Conservation (phyloP, 1,284 basidiomycete genomes). For the Trametes sp. region DNA sequence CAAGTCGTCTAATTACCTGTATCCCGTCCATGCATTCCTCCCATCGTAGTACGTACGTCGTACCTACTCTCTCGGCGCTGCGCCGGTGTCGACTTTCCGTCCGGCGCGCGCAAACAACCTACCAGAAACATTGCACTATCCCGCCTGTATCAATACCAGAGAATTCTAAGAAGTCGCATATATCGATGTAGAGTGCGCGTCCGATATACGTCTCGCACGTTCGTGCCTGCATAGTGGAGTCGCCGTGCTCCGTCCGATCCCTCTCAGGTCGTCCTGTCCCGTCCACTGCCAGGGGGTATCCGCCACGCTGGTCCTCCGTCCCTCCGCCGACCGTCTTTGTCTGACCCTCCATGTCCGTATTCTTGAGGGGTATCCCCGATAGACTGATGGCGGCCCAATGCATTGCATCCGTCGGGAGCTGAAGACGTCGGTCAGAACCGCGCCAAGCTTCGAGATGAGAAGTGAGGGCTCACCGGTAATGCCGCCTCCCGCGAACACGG, state of each 20-base stretch:
- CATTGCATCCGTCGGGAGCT: slow-evolving; percentile 1
- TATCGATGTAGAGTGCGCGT: slow-evolving; percentile 11
- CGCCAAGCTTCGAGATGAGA: background rate
- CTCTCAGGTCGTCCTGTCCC: no score
- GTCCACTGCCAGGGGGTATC: no score
- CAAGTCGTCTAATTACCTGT: slow-evolving; percentile 1
- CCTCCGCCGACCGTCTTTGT: background rate
- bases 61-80: background rate
- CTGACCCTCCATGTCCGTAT: background rate
- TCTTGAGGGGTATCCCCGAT: background rate
- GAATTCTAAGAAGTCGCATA: background rate
- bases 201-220: background rate
- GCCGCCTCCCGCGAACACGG: slow-evolving; percentile 1
- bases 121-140: slow-evolving; percentile 12
- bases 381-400: background rate
- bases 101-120: slow-evolving; percentile 1
- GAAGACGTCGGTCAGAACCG: background rate
- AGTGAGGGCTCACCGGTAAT: background rate
- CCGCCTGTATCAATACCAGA: slow-evolving; percentile 15
- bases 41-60: slow-evolving; percentile 7
- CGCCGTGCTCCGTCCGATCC: background rate
- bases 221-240: background rate
- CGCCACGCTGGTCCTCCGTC: background rate
- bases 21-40: slow-evolving; percentile 9
- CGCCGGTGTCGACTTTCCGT: background rate